Percentiles rank a stretch among this genome's conserved stretches.
phyloP scores from a whole-genome alignment of 2,329 filamentous ascomycete genomes.

The Trichoderma oligosporum region DNA sequence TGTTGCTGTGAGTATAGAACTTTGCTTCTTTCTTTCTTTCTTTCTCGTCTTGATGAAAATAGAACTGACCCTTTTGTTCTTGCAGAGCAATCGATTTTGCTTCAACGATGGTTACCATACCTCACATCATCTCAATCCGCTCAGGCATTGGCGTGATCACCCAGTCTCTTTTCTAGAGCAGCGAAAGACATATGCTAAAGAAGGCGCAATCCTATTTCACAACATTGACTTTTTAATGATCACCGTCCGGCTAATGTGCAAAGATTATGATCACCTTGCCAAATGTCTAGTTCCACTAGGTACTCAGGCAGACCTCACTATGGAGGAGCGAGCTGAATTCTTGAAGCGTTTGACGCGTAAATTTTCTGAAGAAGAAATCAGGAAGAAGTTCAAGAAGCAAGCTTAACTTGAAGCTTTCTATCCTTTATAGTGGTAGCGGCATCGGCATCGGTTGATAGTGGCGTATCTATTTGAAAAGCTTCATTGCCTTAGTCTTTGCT shows the following conservation, averaged over 20 bases:
- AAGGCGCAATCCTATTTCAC: constrained; percentile 71
- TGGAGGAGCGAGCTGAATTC: constrained; percentile 60
- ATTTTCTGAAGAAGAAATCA: constrained; percentile 64
- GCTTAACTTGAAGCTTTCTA: neutral
- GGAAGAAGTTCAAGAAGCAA: constrained; percentile 47
- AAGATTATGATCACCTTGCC: constrained; percentile 68
- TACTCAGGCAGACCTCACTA: constrained; percentile 62
- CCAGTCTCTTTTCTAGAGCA: constrained; percentile 68
- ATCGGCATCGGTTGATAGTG: neutral
- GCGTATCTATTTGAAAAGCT: neutral
- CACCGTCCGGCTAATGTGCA: constrained; percentile 62
- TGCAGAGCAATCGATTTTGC: constrained; percentile 73
- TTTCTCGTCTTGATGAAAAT: neutral
- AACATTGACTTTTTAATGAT: constrained; percentile 80
- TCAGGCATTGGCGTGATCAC: constrained; percentile 78
- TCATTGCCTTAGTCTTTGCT: neutral
- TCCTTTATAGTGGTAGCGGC: neutral
- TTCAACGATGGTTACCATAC: constrained; percentile 83
- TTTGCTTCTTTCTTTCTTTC: neutral
- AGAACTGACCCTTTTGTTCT: constrained; percentile 2
- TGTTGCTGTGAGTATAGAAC: constrained; percentile 62
- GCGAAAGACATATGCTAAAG: constrained; percentile 62
- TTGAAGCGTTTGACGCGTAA: constrained; percentile 60
- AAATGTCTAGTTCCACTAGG: constrained; percentile 70
- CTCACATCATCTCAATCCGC: constrained; percentile 74